Evolutionary conservation across 148 eudicot species (phyloP).

Genomic region (Arctostaphylos glauca): DNA sequence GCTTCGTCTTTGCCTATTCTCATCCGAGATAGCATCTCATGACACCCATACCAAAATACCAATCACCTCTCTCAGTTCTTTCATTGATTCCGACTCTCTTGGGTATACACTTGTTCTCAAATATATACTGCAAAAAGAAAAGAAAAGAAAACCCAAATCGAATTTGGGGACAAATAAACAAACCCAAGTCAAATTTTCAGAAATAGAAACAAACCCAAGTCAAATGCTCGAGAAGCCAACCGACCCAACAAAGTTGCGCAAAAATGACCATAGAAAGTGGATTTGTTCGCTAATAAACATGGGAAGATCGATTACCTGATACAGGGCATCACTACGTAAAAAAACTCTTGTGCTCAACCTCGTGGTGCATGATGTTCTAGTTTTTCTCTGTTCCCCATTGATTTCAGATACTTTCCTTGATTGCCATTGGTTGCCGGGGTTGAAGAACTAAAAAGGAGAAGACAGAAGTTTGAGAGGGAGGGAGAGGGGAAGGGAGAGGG

Average conservation of each 20-base stretch:
- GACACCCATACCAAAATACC: constrained; percentile 1
- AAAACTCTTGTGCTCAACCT: constrained; percentile 88
- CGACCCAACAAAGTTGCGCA: too few relatives aligned
- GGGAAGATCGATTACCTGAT: constrained; percentile 46
- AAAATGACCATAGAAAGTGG: not conserved
- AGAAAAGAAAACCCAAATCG: not conserved
- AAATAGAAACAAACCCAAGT: not conserved
- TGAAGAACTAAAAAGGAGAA: too few relatives aligned
- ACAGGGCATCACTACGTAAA: constrained; percentile 79
- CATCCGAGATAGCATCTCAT: too few relatives aligned
- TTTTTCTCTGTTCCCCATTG: constrained; percentile 28
- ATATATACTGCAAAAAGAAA: constrained; percentile 52
- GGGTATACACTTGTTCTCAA: constrained; percentile 92
- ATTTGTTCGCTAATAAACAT: not conserved
- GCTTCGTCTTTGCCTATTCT: constrained; percentile 34
- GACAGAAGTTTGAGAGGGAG: too few relatives aligned
- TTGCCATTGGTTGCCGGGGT: too few relatives aligned
- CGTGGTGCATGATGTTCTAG: constrained; percentile 41
- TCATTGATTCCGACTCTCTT: constrained; percentile 81
- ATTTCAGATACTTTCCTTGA: not conserved
- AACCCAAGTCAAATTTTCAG: not conserved
- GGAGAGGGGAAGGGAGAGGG: too few relatives aligned
- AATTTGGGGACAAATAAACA: not conserved
- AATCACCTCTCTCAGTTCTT: constrained; percentile 81
- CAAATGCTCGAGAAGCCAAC: not conserved